Base-by-base conservation (phyloP, 176 grass and related monocot genomes). In the Secale cereale region DNA sequence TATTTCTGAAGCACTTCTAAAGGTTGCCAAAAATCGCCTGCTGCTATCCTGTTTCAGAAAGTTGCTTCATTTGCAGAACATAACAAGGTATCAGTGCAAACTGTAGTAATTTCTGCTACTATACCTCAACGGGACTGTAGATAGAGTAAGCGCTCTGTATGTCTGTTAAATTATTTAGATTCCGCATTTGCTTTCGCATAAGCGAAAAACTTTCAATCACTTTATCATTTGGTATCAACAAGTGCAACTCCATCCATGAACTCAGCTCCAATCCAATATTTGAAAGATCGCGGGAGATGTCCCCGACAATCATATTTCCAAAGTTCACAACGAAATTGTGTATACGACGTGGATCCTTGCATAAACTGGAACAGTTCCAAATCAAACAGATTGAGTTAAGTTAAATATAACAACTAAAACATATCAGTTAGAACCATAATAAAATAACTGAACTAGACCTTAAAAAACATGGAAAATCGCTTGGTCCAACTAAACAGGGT, bases 221-320 rank as follows among this genome's bases (percentile, higher is more conserved):
- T 33, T 23, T 9, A 68, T 81, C 78, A 68, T 81, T 81, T 23
- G 78, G 63, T n/a, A 20, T 68, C 78, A 81, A 81, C 40, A 81
- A 22, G 19, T 68, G 1, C 26, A 17, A 35, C 10, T 52, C 11
- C 41, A 48, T 40, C 78, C 78, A 81, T 28, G 62, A 81, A 52
- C 27, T 65, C n/a, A 81, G 19, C 41, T 68, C 63, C 40, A 64
- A 29, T 68, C 66, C 63, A 68, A 81, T 63, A 81, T 50, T 81
- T 20, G 63, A 50, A 81, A 81, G 23, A 81, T 81, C 78, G 0
- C n/a, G 16, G 43, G 78, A 43, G 33, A 81, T 52, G 41, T 81
- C 63, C 46, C 78, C 63, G 7, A 78, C 9, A 3, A 81, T 31
- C 27, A 33, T 33, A 48, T 81, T 68, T 33, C 62, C 41, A 68